Base-by-base conservation (phyloP, 2,329 filamentous ascomycete genomes). In the Emmonsiellopsis sp. region DNA sequence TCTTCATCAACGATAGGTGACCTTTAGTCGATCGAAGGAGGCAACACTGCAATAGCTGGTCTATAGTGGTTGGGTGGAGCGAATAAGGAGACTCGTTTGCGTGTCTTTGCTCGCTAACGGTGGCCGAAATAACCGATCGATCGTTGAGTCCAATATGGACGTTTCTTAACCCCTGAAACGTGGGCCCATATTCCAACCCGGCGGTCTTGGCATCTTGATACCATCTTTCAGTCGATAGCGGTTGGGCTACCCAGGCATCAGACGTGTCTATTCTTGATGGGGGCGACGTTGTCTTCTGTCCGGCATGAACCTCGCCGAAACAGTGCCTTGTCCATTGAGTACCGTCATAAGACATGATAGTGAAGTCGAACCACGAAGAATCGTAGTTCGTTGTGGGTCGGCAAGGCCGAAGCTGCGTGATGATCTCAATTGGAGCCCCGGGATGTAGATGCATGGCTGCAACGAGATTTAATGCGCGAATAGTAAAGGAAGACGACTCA, bases 271-370 rank as follows among this genome's bases (percentile, higher is more conserved):
- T 41, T 5, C 1, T 30, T 11, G 13, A 11, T 11, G 20, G 13
- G 20, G 43, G 13, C 13, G 13, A n/a, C 20, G 20, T 11, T 46
- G 43, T 20, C 13, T 46, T 46, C 5, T 46, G 10, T 8, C 16
- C 9, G 51, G 20, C 53, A 57, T 58, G 7, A 55, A 38, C 55
- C 26, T 56, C 30, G 13, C 63, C 63, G 10, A n/a, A 30, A 50
- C 54, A 60, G 51, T 65, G 63, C 35, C 61, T 61, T 7, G 43
- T 50, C 67, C 66, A 69, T 6, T 52, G 37, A 16, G 50, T 34
- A 1, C 58, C 60, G 30, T 59, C 59, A 40, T 59, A 48, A 1
- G 62, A 61, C 5, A 50, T 38, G n/a, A 65, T 54, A 1, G 16
- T 31, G 41, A 63, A 65, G 5, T 56, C 52, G 10, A 47, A 59